phyloP scores from a whole-genome alignment of 2,329 filamentous ascomycete species.

The Penicillium capsulatum region DNA sequence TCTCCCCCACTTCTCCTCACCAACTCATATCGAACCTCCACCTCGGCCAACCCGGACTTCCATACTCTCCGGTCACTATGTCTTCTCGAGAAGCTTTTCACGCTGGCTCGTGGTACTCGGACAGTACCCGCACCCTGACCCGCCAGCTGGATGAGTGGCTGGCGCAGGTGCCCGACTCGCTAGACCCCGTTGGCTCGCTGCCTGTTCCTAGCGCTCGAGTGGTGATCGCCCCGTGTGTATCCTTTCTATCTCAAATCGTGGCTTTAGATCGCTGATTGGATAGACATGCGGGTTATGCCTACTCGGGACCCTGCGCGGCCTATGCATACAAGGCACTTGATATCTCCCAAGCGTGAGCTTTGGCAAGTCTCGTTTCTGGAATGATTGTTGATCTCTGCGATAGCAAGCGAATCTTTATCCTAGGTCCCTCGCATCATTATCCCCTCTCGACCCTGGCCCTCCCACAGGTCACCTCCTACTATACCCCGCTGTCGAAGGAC shows the following conservation, averaged over 20 bases:
- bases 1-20: slow-evolving; percentile 27
- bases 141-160: slow-evolving; percentile 71
- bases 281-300: slow-evolving; percentile 90
- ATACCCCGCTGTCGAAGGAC: slow-evolving; percentile 42
- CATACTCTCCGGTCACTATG: slow-evolving; percentile 27
- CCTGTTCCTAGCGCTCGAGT: slow-evolving; percentile 72
- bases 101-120: slow-evolving; percentile 83
- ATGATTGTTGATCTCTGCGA: not conserved
- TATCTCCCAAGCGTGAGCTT: slow-evolving; percentile 63
- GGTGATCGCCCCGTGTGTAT: slow-evolving; percentile 83
- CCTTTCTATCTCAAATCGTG: slow-evolving; percentile 2
- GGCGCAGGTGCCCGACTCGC: slow-evolving; percentile 61
- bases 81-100: slow-evolving; percentile 60
- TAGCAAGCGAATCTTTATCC: slow-evolving; percentile 81
- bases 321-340: slow-evolving; percentile 93
- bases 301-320: slow-evolving; percentile 86
- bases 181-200: slow-evolving; percentile 60
- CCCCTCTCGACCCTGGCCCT: slow-evolving; percentile 74
- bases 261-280: slow-evolving; percentile 12
- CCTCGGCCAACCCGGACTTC: slow-evolving; percentile 5
- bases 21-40: slow-evolving; percentile 8
- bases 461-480: slow-evolving; percentile 59
- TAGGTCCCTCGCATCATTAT: slow-evolving; percentile 88
- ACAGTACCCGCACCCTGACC: slow-evolving; percentile 56
- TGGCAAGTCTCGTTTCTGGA: not conserved